Evolutionary conservation across 2,329 filamentous ascomycete genomes (phyloP).

Genomic region (Fusarium sp.): DNA sequence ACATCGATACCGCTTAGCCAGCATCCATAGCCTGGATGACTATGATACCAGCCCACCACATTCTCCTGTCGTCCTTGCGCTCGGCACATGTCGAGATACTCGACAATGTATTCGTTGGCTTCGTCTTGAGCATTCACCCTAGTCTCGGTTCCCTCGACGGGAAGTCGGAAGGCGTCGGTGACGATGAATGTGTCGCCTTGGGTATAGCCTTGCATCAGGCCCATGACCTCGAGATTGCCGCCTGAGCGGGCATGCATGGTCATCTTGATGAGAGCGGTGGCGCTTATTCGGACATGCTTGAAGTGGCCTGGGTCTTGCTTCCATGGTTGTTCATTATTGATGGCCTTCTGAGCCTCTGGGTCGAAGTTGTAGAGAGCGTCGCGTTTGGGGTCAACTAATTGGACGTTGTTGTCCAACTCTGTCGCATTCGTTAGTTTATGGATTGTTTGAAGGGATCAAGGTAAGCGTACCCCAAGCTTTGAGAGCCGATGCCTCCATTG

Average conservation of each 20-base stretch:
- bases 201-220: constrained; percentile 96
- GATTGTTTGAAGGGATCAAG: accelerated
- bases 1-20: constrained; percentile 99
- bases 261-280: constrained; percentile 97
- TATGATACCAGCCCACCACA: constrained; percentile 97
- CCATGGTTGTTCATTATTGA: constrained; percentile 79
- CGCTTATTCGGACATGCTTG: constrained; percentile 92
- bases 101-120: constrained; percentile 96
- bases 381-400: constrained; percentile 84
- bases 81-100: constrained; percentile 81
- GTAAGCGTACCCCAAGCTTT: constrained; percentile 48
- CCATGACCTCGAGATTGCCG: constrained; percentile 94
- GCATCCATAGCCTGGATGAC: constrained; percentile 96
- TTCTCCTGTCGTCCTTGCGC: constrained; percentile 87
- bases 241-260: constrained; percentile 98
- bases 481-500: constrained; percentile 49
- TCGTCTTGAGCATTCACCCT: constrained; percentile 95
- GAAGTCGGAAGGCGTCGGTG: constrained; percentile 92
- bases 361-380: constrained; percentile 94
- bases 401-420: constrained; percentile 91
- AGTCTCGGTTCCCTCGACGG: constrained; percentile 98
- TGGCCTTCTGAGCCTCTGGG: constrained; percentile 72
- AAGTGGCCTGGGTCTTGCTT: constrained; percentile 84
- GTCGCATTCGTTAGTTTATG: constrained; percentile 27
- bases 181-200: constrained; percentile 87